These are phyloP conservation scores for Harringtonia aguacate DNA, from an alignment of 2,329 filamentous ascomycete species.

Conservation along the genomic window DNA sequence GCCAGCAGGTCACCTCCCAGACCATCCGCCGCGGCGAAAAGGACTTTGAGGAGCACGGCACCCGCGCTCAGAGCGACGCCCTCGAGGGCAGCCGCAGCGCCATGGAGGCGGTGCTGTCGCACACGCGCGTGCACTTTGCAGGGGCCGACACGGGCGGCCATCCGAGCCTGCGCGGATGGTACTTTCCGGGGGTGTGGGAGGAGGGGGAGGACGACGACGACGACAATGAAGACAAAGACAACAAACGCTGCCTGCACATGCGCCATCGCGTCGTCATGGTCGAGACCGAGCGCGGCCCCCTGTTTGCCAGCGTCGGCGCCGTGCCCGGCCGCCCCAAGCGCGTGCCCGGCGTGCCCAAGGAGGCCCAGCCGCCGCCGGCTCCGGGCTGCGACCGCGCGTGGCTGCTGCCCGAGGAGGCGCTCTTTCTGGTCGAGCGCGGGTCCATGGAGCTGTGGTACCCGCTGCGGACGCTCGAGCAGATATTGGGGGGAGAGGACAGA, in stretches of 20 bases:
- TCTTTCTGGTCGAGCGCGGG: slow-evolving; percentile 82
- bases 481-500: slow-evolving; percentile 22
- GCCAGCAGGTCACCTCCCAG: slow-evolving; percentile 36
- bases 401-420: slow-evolving; percentile 83
- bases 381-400: slow-evolving; percentile 56
- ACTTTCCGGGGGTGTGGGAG: slow-evolving; percentile 53
- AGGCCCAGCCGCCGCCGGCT: slow-evolving; percentile 19
- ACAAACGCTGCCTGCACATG: slow-evolving; percentile 18
- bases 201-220: slow-evolving; percentile 17
- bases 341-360: slow-evolving; percentile 40
- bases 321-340: slow-evolving; percentile 20
- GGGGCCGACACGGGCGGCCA: slow-evolving; percentile 22
- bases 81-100: slow-evolving; percentile 74
- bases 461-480: slow-evolving; percentile 34
- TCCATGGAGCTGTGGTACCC: slow-evolving; percentile 85
- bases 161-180: slow-evolving; percentile 52
- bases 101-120: slow-evolving; percentile 78
- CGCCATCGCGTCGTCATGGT: slow-evolving; percentile 52
- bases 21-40: slow-evolving; percentile 89
- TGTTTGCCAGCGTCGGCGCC: slow-evolving; percentile 58
- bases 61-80: slow-evolving; percentile 64
- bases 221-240: slow-evolving; percentile 14
- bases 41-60: slow-evolving; percentile 92
- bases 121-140: slow-evolving; percentile 68
- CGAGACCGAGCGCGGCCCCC: slow-evolving; percentile 59